Evolutionary conservation across 345 rosid species (phyloP), one percentile per base, ranked within the genome.

Genomic region (Physaria fendleri): DNA sequence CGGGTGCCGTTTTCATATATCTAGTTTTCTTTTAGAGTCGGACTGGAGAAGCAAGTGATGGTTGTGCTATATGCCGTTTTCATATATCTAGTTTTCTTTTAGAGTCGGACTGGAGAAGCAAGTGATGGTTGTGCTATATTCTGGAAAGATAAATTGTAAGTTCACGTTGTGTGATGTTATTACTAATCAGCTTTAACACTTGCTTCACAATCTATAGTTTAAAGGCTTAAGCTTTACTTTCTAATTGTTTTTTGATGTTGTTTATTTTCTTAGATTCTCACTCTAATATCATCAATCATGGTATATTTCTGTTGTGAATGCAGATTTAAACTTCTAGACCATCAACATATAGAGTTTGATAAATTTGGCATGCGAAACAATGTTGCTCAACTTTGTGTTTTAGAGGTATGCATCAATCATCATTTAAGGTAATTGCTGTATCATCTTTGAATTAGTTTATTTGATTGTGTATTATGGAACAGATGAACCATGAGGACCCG

Each of bases 351-450:
- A 68, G 95, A 88, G 78, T 91, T 91, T 80, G 84, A 71, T 74
- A 77, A 44, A 28, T 88, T 78, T 84, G 95, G 87, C 71, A 79
- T 91, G 44, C 95, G 90, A 62, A 66, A 91, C 78, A 91, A 85
- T 74, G 88, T 88, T 77, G 98, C 96, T 68, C 96, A 88, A 67
- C 79, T 91, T 64, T 91, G 98, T 78, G 79, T 91, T 64, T 79
- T 91, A 55, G 74, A 91, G 96, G 95, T 88, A 78, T 54, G 64
- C 24, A 22, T 16, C n/a, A n/a, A n/a, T n/a, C n/a, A n/a, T n/a
- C 28, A 12, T 60, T 35, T 38, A 28, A 14, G 38, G 57, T 28
- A 28, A 21, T 48, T 9, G 8, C 38, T 47, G 7, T 47, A 27
- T 54, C 47, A 27, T 15, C 42, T 22, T 37, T 46, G 49, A n/a